These are phyloP conservation scores for Telopea speciosissima DNA, from an alignment of 177 flowering plant species.

Conservation along the genomic window DNA sequence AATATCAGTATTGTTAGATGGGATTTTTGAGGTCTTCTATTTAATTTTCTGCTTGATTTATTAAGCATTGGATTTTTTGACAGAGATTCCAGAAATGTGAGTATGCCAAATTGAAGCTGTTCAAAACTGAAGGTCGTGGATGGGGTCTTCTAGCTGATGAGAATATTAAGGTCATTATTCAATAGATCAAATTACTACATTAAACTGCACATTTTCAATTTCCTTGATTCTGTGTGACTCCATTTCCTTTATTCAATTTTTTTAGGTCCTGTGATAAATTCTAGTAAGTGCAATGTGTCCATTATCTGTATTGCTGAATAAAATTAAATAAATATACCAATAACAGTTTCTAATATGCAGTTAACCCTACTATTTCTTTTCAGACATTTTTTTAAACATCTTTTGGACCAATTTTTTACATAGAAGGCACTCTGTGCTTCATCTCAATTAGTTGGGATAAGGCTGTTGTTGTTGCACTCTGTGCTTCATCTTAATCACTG, in stretches of 20 bases:
- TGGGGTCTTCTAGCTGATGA: constrained; percentile 93
- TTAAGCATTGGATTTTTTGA: constrained; percentile 4
- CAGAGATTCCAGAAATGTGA: constrained; percentile 92
- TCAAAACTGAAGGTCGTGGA: constrained; percentile 86
- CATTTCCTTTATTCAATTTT: background rate
- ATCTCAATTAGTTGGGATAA: too few species aligned
- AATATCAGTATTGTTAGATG: background rate
- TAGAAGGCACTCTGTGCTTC: background rate
- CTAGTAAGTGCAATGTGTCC: background rate
- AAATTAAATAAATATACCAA: background rate
- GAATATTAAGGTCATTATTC: constrained; percentile 57
- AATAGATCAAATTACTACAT: background rate
- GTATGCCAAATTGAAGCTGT: constrained; percentile 65
- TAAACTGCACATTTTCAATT: too few species aligned
- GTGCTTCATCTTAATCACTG: constrained; percentile 3
- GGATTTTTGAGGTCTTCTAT: background rate
- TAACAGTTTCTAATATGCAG: background rate
- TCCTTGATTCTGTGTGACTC: background rate
- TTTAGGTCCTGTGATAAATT: background rate
- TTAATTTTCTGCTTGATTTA: background rate
- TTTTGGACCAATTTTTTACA: background rate
- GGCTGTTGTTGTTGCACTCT: too few species aligned
- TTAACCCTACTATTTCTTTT: background rate
- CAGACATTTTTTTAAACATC: background rate
- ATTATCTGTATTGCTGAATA: background rate